Conservation (phyloP, 345 rosid genomes). For the Chamaenerion angustifolium region DNA sequence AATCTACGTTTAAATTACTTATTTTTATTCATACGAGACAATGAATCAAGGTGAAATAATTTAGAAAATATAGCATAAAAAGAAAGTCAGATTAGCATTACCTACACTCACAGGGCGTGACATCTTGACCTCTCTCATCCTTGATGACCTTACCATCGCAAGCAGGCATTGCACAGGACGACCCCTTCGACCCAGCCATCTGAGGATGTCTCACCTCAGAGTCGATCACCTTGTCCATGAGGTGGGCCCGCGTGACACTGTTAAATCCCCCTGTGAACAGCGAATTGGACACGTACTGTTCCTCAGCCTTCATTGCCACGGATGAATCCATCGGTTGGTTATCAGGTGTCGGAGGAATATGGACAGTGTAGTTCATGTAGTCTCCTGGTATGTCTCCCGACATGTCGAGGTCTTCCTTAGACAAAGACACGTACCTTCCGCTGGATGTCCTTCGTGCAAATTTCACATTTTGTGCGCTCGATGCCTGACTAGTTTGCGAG, state of each 20-base stretch:
- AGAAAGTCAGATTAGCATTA: too few relatives aligned
- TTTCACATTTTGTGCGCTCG: constrained; percentile 71
- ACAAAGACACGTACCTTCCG: constrained; percentile 83
- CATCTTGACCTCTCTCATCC: constrained; percentile 83
- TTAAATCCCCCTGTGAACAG: constrained; percentile 91
- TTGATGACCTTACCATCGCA: constrained; percentile 88
- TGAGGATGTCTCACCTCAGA: constrained; percentile 92
- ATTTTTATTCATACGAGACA: too few relatives aligned
- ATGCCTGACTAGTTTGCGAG: constrained; percentile 1
- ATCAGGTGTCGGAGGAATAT: constrained; percentile 87
- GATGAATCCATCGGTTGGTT: constrained; percentile 74
- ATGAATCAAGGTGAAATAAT: too few relatives aligned
- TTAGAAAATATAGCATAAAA: too few relatives aligned
- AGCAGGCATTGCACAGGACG: constrained; percentile 73
- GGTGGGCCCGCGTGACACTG: constrained; percentile 84
- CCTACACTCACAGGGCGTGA: constrained; percentile 87
- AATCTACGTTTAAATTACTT: too few relatives aligned
- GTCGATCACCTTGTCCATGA: constrained; percentile 95
- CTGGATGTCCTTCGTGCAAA: constrained; percentile 85
- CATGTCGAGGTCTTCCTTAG: constrained; percentile 73
- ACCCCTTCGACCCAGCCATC: constrained; percentile 85
- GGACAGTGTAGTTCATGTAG: constrained; percentile 82
- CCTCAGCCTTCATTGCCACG: constrained; percentile 46
- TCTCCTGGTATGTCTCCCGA: constrained; percentile 72
- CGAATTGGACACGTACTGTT: constrained; percentile 84